Percentiles rank a stretch among this genome's conserved stretches.
These are phyloP conservation scores for Striga asiatica DNA, from an alignment of 257 asterid species.

Conservation along the genomic window DNA sequence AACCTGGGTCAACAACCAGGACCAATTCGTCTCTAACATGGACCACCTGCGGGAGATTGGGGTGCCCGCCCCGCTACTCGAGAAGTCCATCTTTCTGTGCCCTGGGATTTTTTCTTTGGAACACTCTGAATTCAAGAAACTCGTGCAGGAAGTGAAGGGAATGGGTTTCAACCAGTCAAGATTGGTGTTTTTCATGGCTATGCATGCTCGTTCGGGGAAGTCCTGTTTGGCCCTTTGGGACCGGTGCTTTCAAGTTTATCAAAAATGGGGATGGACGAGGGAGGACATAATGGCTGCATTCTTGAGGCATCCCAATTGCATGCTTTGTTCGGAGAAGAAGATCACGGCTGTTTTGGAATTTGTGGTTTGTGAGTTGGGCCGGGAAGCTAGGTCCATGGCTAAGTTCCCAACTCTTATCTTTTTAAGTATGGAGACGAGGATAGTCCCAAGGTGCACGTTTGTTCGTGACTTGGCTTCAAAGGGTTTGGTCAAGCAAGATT, in stretches of 20 bases:
- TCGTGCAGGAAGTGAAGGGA: background rate
- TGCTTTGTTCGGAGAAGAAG: conserved; percentile 21
- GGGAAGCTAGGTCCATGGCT: background rate
- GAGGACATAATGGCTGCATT: conserved; percentile 12
- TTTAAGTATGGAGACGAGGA: conserved; percentile 5
- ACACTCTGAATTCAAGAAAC: background rate
- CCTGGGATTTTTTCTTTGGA: background rate
- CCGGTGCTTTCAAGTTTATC: conserved; percentile 2
- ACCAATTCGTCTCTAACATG: background rate
- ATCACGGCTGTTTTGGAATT: conserved; percentile 16
- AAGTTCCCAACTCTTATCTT: conserved; percentile 9
- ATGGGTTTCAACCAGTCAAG: background rate
- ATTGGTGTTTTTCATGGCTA: background rate
- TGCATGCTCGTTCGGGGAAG: background rate
- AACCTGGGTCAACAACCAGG: background rate
- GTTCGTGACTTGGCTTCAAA: background rate
- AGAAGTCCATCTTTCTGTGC: background rate
- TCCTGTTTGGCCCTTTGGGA: background rate
- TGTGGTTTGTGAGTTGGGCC: conserved; percentile 11
- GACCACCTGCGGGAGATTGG: background rate
- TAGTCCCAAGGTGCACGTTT: conserved; percentile 13
- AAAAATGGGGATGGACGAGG: background rate
- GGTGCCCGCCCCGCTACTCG: background rate
- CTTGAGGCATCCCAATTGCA: conserved; percentile 15
- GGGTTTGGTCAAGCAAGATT: background rate